A percentile compares a stretch with the other conserved stretches of the same genome.
Conservation (phyloP, 768 basidiomycete species). For the Trametes gibbosa region DNA sequence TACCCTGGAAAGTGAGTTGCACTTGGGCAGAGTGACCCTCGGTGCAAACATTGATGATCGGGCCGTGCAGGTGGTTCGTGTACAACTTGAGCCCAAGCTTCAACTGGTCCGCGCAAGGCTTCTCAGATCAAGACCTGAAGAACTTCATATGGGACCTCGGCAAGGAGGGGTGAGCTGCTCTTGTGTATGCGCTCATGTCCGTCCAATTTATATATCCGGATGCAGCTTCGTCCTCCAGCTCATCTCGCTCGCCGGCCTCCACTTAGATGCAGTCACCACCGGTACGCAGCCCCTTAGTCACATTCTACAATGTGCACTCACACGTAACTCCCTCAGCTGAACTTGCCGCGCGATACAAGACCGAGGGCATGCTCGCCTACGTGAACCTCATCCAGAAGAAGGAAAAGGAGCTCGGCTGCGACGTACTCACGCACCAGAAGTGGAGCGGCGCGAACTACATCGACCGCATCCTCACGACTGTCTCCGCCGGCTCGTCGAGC, state of each 20-base stretch:
- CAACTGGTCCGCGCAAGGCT: conserved; percentile 87
- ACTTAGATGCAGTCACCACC: conserved; percentile 76
- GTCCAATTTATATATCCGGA: conserved; percentile 4
- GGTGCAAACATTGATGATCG: background rate
- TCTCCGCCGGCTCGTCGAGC: conserved; percentile 86
- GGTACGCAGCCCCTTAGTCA: conserved; percentile 39
- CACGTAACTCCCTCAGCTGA: conserved; percentile 54
- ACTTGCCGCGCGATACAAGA: conserved; percentile 74
- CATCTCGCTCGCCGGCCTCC: conserved; percentile 87
- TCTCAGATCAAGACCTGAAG: conserved; percentile 76
- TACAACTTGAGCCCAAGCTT: conserved; percentile 95
- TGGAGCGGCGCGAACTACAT: conserved; percentile 95
- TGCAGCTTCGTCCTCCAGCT: conserved; percentile 82
- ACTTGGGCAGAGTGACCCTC: too few relatives aligned
- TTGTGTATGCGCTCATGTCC: background rate
- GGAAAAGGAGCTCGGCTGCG: conserved; percentile 84
- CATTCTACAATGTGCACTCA: background rate
- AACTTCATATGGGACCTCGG: conserved; percentile 88
- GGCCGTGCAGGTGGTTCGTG: conserved; percentile 65
- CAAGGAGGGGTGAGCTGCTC: conserved; percentile 66
- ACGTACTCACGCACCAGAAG: conserved; percentile 93
- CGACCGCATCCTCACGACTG: conserved; percentile 77
- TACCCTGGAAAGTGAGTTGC: conserved; percentile 66
- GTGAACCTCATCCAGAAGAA: conserved; percentile 85
- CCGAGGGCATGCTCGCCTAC: conserved; percentile 91